These are phyloP conservation scores for Phialocephala subalpina DNA, from an alignment of 2,329 filamentous ascomycete species.

Conservation along the genomic window DNA sequence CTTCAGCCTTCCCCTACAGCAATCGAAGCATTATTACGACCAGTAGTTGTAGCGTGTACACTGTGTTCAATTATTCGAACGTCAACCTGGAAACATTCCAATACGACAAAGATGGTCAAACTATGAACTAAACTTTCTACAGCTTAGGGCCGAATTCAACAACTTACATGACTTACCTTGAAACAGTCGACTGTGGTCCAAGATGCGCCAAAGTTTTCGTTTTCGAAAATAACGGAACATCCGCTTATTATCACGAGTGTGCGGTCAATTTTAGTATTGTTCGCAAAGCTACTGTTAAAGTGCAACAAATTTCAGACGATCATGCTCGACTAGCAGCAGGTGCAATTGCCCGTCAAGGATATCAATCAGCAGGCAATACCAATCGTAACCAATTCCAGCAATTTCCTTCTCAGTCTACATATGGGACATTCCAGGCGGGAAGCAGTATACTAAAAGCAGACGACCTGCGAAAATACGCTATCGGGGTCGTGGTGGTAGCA, in stretches of 20 bases:
- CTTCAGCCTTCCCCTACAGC: neutral
- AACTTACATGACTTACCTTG: neutral
- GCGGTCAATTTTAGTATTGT: neutral
- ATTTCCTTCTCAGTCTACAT: neutral
- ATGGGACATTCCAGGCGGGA: neutral
- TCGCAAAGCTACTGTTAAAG: neutral
- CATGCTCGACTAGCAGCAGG: neutral
- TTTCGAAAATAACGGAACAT: neutral
- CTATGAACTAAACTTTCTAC: neutral
- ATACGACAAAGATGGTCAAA: neutral
- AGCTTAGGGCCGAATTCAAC: neutral
- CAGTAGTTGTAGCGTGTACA: neutral
- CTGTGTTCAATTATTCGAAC: neutral
- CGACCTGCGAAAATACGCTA: neutral
- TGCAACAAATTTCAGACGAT: neutral
- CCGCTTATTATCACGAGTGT: neutral
- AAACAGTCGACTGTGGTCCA: neutral
- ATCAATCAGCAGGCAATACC: neutral
- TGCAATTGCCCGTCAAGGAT: slow-evolving; percentile 10
- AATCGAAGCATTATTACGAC: neutral
- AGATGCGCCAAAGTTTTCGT: neutral
- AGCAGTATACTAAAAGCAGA: neutral
- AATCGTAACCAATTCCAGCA: neutral
- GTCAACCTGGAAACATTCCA: neutral
- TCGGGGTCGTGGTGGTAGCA: slow-evolving; percentile 2